Percentiles rank a stretch among this genome's conserved stretches.
Evolutionary conservation across 495 filamentous ascomycete species (phyloP).

Genomic region (Penicillium ochrochloron): DNA sequence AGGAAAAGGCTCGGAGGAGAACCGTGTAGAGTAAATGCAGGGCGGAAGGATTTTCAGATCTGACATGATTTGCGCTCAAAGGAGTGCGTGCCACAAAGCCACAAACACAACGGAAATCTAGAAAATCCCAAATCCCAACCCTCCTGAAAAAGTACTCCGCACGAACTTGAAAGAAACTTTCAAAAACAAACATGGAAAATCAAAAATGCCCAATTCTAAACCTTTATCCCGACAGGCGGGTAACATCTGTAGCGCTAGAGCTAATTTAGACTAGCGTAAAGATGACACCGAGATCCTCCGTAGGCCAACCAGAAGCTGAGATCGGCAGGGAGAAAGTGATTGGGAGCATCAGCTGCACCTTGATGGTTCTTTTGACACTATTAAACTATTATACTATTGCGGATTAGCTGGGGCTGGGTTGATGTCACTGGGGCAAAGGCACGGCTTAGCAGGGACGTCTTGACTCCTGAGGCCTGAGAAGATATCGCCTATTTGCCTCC

Average conservation of each 20-base stretch:
- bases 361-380: background rate
- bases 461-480: background rate
- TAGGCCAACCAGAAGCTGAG: slow-evolving; percentile 30
- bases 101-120: too few species aligned
- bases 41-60: background rate
- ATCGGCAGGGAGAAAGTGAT: background rate
- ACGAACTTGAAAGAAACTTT: background rate
- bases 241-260: slow-evolving; percentile 18
- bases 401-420: slow-evolving; percentile 1
- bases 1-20: background rate
- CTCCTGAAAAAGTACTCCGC: background rate
- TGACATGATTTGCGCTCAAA: background rate
- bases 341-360: background rate
- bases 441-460: background rate
- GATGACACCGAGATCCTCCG: slow-evolving; percentile 45
- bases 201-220: background rate
- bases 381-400: slow-evolving; percentile 6
- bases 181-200: background rate
- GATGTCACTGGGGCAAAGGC: background rate
- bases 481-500: background rate
- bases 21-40: background rate
- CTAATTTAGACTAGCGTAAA: background rate
- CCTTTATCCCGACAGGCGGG: slow-evolving; percentile 10
- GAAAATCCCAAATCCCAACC: background rate
- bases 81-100: too few species aligned